phyloP scores from a whole-genome alignment of 1,284 basidiomycete species.

The Austroboletus novae-zelandiae region DNA sequence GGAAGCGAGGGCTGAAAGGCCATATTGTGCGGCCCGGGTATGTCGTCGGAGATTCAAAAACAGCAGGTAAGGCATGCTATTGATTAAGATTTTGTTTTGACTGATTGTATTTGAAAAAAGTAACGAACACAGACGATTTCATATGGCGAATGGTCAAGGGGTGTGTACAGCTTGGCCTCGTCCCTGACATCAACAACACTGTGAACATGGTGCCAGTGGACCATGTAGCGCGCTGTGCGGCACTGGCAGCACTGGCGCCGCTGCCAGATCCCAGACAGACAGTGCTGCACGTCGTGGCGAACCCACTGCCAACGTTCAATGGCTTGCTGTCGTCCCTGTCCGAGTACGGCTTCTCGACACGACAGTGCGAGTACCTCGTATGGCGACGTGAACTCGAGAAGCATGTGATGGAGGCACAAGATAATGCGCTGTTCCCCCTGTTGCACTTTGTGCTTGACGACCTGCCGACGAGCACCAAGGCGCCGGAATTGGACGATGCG shows the following conservation, averaged over 20 bases:
- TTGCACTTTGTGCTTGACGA: conserved; percentile 98
- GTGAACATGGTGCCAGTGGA: conserved; percentile 99
- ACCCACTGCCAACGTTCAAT: conserved; percentile 90
- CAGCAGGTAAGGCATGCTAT: conserved; percentile 63
- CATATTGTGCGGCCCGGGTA: conserved; percentile 94
- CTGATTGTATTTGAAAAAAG: conserved; percentile 38
- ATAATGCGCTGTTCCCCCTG: conserved; percentile 97
- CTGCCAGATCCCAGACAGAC: conserved; percentile 51
- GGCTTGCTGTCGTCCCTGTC: conserved; percentile 75
- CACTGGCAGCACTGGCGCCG: conserved; percentile 66
- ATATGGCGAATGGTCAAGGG: conserved; percentile 98
- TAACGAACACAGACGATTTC: conserved; percentile 99
- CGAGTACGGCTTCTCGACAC: conserved; percentile 80
- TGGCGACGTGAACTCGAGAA: conserved; percentile 94
- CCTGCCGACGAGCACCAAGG: conserved; percentile 94
- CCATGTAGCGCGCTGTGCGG: conserved; percentile 85
- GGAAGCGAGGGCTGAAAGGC: conserved; percentile 81
- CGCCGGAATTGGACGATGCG: conserved; percentile 86
- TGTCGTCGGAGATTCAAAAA: conserved; percentile 89
- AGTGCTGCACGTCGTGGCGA: conserved; percentile 88
- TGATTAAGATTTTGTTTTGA: not conserved
- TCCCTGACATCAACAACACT: conserved; percentile 98
- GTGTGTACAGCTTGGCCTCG: conserved; percentile 91
- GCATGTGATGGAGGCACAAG: conserved; percentile 90
- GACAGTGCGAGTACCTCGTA: conserved; percentile 83